Evolutionary conservation across 2,329 filamentous ascomycete species (phyloP).

Genomic region (Cladosporium sp.): DNA sequence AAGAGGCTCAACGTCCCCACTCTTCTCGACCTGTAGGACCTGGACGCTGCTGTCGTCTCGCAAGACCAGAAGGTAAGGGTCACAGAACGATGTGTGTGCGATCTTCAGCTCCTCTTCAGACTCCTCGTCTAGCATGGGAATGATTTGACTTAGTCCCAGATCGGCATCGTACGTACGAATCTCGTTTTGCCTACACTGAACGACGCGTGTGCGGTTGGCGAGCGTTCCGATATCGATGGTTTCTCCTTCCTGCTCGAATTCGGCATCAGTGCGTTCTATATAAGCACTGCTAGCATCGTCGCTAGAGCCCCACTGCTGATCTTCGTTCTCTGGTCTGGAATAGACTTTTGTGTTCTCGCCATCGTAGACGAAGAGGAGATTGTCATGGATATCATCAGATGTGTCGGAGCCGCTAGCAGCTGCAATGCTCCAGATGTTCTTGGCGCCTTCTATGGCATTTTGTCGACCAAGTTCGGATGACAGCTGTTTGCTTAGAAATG

Average conservation of each 20-base stretch:
- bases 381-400: constrained; percentile 17
- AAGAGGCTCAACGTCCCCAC: constrained; percentile 61
- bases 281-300: constrained; percentile 17
- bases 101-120: constrained; percentile 76
- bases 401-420: constrained; percentile 14
- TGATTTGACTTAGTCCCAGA: constrained; percentile 81
- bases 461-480: constrained; percentile 67
- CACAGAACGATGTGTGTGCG: constrained; percentile 74
- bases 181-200: constrained; percentile 83
- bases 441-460: constrained; percentile 68
- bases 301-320: constrained; percentile 10
- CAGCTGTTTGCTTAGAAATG: constrained; percentile 72
- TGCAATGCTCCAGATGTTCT: constrained; percentile 74
- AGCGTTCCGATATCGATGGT: constrained; percentile 84
- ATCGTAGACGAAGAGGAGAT: constrained; percentile 29
- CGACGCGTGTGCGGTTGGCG: constrained; percentile 72
- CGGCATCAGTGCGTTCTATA: constrained; percentile 65
- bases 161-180: constrained; percentile 91
- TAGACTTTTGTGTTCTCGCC: constrained; percentile 26
- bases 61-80: constrained; percentile 79
- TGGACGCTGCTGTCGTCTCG: constrained; percentile 79
- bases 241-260: constrained; percentile 85
- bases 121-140: constrained; percentile 89
- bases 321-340: constrained; percentile 13
- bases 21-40: constrained; percentile 73